phyloP scores from a whole-genome alignment of 78 protist species.

The Pelomyxa schiedti region DNA sequence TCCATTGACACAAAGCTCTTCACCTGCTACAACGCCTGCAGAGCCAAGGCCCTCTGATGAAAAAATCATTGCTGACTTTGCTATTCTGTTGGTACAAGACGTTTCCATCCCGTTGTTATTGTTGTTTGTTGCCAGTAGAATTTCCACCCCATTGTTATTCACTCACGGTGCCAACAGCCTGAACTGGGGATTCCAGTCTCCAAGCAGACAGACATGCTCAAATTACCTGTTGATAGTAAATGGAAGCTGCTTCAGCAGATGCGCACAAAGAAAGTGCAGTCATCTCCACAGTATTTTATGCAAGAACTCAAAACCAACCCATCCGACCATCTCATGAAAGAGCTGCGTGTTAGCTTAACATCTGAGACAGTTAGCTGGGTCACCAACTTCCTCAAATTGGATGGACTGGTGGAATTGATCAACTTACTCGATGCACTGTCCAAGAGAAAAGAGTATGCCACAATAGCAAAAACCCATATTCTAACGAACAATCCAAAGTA shows the following conservation, averaged over 20 bases:
- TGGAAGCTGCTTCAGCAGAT: background rate
- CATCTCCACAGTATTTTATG: background rate
- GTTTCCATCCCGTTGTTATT: too few species aligned
- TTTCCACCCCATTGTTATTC: too few species aligned
- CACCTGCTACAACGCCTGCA: too few species aligned
- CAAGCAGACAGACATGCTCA: background rate
- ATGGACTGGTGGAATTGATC: background rate
- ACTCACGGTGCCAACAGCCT: too few species aligned
- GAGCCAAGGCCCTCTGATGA: too few species aligned
- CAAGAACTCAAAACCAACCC: background rate
- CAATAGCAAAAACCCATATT: too few species aligned
- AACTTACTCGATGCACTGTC: background rate
- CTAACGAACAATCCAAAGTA: too few species aligned
- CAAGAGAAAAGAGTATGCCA: background rate
- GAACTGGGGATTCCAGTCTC: background rate
- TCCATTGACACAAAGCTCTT: too few species aligned
- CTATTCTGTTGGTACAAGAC: too few species aligned
- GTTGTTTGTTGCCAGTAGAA: too few species aligned
- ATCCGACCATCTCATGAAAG: background rate
- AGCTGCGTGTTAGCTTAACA: background rate
- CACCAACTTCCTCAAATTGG: background rate
- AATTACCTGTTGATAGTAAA: background rate
- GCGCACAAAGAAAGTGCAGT: background rate
- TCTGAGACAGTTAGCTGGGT: background rate
- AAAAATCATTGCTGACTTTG: too few species aligned